phyloP scores from a whole-genome alignment of 2,329 filamentous ascomycete species.

The Fusarium cyanostomum region DNA sequence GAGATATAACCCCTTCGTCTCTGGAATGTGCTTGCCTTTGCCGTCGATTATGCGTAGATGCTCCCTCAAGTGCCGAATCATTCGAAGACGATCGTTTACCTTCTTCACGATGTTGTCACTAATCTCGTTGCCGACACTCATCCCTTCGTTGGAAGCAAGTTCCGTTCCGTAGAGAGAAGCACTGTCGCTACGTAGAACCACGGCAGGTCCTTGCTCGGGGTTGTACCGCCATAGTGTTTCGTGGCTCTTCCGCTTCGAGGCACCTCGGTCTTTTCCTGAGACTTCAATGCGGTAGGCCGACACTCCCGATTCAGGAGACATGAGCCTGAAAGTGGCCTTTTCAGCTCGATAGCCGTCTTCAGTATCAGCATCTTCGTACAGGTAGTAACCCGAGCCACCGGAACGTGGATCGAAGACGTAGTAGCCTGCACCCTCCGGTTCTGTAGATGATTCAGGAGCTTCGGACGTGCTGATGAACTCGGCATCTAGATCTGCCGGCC shows the following conservation, averaged over 20 bases:
- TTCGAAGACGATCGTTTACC: conserved; percentile 35
- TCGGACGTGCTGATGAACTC: conserved; percentile 1
- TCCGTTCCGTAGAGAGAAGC: not conserved
- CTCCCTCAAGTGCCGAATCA: conserved; percentile 19
- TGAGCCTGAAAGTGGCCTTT: conserved; percentile 25
- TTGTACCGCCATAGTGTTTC: conserved; percentile 13
- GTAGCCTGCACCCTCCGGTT: conserved; percentile 14
- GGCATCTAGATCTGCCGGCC: conserved; percentile 3
- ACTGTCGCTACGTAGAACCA: not conserved
- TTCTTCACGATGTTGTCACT: conserved; percentile 28
- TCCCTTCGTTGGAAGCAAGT: not conserved
- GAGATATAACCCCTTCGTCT: conserved; percentile 33
- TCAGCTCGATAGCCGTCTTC: conserved; percentile 12
- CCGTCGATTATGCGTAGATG: conserved; percentile 28
- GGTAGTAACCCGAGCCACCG: conserved; percentile 22
- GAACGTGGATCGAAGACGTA: conserved; percentile 33
- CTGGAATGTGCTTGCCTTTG: conserved; percentile 17
- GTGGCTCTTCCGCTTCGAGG: conserved; percentile 2
- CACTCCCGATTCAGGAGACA: conserved; percentile 4
- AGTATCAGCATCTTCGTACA: conserved; percentile 18
- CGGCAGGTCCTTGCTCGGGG: not conserved
- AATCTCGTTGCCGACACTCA: conserved; percentile 15
- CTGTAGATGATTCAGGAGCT: not conserved
- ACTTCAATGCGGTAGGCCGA: conserved; percentile 19
- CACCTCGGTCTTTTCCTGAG: conserved; percentile 16